A percentile compares a stretch with the other conserved stretches of the same genome.
Conservation (phyloP, 495 filamentous ascomycete species). For the Podospora appendiculata region DNA sequence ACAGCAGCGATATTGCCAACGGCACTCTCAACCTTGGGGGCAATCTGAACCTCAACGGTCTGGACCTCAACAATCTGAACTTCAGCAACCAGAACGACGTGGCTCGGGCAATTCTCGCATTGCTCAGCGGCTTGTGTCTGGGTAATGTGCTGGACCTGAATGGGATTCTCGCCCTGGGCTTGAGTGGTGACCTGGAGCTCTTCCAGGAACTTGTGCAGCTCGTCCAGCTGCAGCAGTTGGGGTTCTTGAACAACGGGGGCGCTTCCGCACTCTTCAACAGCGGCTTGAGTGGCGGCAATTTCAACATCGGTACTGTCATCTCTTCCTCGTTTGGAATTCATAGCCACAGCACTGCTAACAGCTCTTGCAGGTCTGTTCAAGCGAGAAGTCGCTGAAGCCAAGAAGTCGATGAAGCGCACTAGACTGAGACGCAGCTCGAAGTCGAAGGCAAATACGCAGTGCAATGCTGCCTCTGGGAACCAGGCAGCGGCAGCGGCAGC, state of each 20-base stretch:
- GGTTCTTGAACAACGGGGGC: constrained; percentile 26
- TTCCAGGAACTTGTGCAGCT: constrained; percentile 36
- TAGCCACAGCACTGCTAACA: no score
- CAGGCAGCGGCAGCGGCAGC: background rate
- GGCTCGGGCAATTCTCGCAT: constrained; percentile 22
- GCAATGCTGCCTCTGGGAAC: background rate
- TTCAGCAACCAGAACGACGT: constrained; percentile 29
- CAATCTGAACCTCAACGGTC: constrained; percentile 11
- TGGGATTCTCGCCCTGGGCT: constrained; percentile 21
- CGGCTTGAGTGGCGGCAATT: constrained; percentile 22
- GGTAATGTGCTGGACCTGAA: constrained; percentile 24
- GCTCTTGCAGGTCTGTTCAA: constrained; percentile 23
- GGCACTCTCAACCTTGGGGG: background rate
- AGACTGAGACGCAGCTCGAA: constrained; percentile 8
- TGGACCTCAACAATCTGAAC: constrained; percentile 41
- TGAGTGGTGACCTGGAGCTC: constrained; percentile 29
- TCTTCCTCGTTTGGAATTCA: background rate
- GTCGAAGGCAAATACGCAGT: constrained; percentile 12
- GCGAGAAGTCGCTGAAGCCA: constrained; percentile 23
- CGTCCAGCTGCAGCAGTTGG: constrained; percentile 29
- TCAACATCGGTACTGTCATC: constrained; percentile 26
- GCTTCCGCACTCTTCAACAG: constrained; percentile 29
- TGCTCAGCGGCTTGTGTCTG: constrained; percentile 28
- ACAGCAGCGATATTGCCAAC: background rate
- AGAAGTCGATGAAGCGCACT: constrained; percentile 21